Evolutionary conservation across 1,139 yeast species (phyloP), one percentile per base, ranked within the genome.

Genomic region (Meyerozyma smithsonii): DNA sequence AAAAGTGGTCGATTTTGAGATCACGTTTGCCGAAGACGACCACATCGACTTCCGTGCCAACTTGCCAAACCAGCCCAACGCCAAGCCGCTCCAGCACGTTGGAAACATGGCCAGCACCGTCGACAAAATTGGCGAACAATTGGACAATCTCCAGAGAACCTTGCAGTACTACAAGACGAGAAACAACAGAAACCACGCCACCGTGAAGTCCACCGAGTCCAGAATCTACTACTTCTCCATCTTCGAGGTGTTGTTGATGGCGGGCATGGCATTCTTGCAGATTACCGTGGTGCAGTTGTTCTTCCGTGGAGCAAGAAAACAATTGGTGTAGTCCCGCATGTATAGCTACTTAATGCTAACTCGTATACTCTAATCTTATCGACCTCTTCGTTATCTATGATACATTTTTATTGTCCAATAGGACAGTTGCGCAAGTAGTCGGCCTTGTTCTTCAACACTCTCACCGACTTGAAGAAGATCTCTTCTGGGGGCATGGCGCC

Each of bases 401-500:
- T 30, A 30, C 34, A 30, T 11, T 18, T 36, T 53, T 63, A 74
- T 59, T 80, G 85, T 39, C 82, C 75, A 46, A 84, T 83, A 41
- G 92, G 92, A 62, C 92, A 84, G 55, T 71, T 79, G 61, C 84
- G 79, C 61, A 89, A 73, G 56, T 84, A 84, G 50, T 81, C 83
- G 28, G 95, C 96, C 68, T 92, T 92, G 58, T 82, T 82, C 64
- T 81, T 85, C 61, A 92, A 73, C 41, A 88, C 81, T 59, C 92
- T 77, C 42, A 92, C 85, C 44, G 94, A 80, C 64, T 92, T 92
- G 66, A 86, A 81, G 64, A 92, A 92, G 41, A 92, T 88, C 64
- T 90, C 97, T 55, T 87, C 96, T 17, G 98, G 96, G 23, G 88
- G 74, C 95, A 92, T 90, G 37, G 97, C 96, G 32, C 98, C 97